Percentiles rank a stretch among this genome's conserved stretches.
These are phyloP conservation scores for Mucor lusitanicus DNA, from an alignment of 371 early-diverging fungal genomes.

Conservation along the genomic window DNA sequence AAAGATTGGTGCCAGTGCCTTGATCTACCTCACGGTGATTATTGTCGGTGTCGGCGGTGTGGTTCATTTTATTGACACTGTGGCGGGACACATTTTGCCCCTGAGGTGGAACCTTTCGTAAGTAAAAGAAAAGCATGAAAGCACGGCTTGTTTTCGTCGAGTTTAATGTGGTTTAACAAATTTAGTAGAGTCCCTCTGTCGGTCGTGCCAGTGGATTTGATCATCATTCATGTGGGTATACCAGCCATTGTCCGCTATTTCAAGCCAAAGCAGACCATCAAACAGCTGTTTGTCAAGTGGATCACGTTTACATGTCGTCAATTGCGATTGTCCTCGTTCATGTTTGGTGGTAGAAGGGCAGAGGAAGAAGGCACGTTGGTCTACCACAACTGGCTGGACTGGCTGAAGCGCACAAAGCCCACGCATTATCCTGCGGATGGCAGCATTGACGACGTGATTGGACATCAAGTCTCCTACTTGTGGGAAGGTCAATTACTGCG, in stretches of 20 bases:
- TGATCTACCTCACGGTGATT: constrained; percentile 79
- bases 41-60: constrained; percentile 66
- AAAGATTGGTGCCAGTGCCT: constrained; percentile 76
- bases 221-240: constrained; percentile 69
- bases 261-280: constrained; percentile 49
- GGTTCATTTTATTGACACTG: constrained; percentile 31
- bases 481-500: constrained; percentile 37
- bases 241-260: constrained; percentile 61
- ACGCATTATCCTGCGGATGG: constrained; percentile 37
- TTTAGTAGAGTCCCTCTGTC: constrained; percentile 62
- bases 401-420: constrained; percentile 7
- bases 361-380: constrained; percentile 54
- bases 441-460: constrained; percentile 32
- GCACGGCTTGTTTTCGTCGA: background rate
- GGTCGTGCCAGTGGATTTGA: constrained; percentile 75
- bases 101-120: constrained; percentile 54
- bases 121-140: background rate
- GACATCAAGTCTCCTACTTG: constrained; percentile 54
- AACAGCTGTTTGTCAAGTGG: constrained; percentile 54
- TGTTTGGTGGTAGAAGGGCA: constrained; percentile 70
- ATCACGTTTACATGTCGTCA: constrained; percentile 59
- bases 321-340: constrained; percentile 77
- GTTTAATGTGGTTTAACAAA: constrained; percentile 30
- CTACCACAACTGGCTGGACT: constrained; percentile 16
- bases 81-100: constrained; percentile 39